These are phyloP conservation scores for Galium porrigens DNA, from an alignment of 305 asterid genomes.

Conservation along the genomic window DNA sequence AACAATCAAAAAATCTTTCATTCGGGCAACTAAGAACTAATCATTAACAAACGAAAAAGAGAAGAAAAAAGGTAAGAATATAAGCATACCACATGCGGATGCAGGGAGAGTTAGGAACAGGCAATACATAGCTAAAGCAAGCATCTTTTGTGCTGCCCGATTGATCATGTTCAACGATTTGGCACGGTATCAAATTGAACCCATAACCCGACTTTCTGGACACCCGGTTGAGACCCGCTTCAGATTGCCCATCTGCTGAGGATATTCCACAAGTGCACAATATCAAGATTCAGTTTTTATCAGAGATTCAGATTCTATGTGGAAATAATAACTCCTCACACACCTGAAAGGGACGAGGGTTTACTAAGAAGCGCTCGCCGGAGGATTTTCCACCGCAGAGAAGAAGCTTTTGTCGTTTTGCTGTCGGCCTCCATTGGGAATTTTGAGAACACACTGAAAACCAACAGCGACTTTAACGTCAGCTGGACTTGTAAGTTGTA, in stretches of 20 bases:
- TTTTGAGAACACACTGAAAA: conserved; percentile 11
- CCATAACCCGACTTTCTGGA: conserved; percentile 56
- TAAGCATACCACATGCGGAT: conserved; percentile 45
- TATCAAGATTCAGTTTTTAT: conserved; percentile 13
- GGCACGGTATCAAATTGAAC: conserved; percentile 56
- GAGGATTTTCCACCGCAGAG: conserved; percentile 67
- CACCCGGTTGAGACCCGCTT: conserved; percentile 31
- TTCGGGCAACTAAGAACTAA: neutral
- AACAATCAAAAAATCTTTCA: neutral
- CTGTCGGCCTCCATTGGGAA: conserved; percentile 10
- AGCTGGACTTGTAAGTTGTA: neutral
- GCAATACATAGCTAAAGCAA: conserved; percentile 44
- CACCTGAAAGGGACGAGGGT: conserved; percentile 29
- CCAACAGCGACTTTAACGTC: neutral
- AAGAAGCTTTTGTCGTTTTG: conserved; percentile 29
- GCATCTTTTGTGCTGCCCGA: conserved; percentile 28
- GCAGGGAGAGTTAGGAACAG: conserved; percentile 39
- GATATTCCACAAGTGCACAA: conserved; percentile 13
- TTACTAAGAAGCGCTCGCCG: conserved; percentile 55
- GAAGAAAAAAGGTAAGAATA: neutral
- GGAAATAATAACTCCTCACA: neutral
- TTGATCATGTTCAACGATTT: conserved; percentile 19
- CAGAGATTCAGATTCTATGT: neutral
- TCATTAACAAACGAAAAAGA: neutral
- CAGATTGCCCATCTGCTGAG: conserved; percentile 34